phyloP scores from a whole-genome alignment of 2,329 filamentous ascomycete genomes.

The Cordyceps javanica region DNA sequence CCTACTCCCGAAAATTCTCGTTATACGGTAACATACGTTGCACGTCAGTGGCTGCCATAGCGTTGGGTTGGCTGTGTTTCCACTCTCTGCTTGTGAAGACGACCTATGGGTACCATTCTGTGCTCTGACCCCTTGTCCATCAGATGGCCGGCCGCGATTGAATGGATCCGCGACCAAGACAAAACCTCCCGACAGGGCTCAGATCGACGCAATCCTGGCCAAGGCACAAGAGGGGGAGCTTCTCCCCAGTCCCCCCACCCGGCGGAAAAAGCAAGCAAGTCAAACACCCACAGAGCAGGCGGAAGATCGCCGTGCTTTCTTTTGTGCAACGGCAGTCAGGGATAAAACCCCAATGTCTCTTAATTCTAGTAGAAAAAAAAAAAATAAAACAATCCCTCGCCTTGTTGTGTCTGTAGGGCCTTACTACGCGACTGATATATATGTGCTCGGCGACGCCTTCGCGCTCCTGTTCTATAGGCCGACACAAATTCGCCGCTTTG shows the following conservation, averaged over 20 bases:
- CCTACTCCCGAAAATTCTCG: background rate
- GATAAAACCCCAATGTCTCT: background rate
- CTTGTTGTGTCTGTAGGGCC: background rate
- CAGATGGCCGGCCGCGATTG: background rate
- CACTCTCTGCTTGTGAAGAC: no score
- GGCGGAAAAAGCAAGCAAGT: background rate
- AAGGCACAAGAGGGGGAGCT: background rate
- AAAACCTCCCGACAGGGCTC: background rate
- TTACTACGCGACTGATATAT: background rate
- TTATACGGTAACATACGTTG: background rate
- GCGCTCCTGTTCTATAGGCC: background rate
- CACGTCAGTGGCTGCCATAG: background rate
- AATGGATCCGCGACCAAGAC: background rate
- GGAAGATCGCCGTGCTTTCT: background rate
- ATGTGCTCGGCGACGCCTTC: background rate
- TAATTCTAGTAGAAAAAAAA: background rate
- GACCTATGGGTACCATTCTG: no score
- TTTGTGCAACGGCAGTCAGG: background rate
- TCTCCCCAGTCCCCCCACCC: background rate
- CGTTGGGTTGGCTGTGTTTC: background rate
- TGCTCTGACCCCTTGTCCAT: background rate
- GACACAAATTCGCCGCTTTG: background rate
- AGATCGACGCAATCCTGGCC: background rate
- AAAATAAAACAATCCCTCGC: background rate
- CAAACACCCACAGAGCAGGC: background rate